Base-by-base conservation (phyloP, 352 stramenopile species). In the Phytophthora ohioensis region DNA sequence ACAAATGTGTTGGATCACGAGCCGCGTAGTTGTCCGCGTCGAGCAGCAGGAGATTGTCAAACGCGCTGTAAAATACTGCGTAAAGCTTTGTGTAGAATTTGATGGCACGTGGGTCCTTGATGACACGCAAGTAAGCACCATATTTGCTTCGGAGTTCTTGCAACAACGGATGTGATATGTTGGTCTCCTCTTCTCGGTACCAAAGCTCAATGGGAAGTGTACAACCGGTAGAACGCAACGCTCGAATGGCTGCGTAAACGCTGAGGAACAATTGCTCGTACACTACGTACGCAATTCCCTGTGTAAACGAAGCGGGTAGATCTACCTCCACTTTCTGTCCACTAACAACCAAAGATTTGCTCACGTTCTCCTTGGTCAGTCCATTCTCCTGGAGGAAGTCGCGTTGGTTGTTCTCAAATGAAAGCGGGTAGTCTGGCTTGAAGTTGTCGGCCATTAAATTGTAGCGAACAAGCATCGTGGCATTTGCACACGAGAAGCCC, bases 31-130 rank as follows among this genome's bases (percentile, higher is more conserved):
- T 94, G 64, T 95, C 86, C 0, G 84, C 72, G 60, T 95, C 88
- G 21, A 95, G 64, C 7, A 95, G 69, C 21, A 95, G 57, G 17
- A 95, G 61, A 30, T 73, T 68, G 53, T 95, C 85, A 53, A 95
- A 95, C 5, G 83, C 79, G 34, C 73, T 90, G 80, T 94, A 91
- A 57, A 84, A 91, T 3, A 91, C 67, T 1, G 86, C 85, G 60
- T 94, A 84, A 0, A 91, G 65, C 62, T 95, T 95, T 17, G 87
- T 90, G 69, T 88, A 90, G 54, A 86, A 95, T 32, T 71, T 65
- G 13, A 74, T 75, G 11, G 80, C 84, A 4, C 63, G 65, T 5
- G 63, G 21, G 65, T 93, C 83, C 3, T 79, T 74, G 52, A 95
- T 89, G 47, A 88, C 73, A 3, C 88, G 88, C 43, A 95, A 55